A percentile compares a stretch with the other conserved stretches of the same genome.
Conservation (phyloP, 2,329 filamentous ascomycete species). For the Pleoardoris graminearum region DNA sequence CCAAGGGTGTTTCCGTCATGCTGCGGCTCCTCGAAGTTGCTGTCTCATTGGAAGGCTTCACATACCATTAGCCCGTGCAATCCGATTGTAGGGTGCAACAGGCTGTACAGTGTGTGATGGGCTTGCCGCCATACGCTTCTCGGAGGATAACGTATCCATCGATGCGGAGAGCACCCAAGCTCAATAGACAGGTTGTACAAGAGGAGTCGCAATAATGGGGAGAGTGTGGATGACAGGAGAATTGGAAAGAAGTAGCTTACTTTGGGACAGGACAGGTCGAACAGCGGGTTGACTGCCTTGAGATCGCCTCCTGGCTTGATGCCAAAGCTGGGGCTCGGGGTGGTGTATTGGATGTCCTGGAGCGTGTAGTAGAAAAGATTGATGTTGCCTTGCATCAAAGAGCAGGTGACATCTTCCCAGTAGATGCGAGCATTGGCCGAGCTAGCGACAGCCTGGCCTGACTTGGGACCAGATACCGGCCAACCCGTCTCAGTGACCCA, state of each 20-base stretch:
- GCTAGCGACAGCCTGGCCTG: conserved; percentile 65
- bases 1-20: conserved; percentile 11
- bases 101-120: conserved; percentile 2
- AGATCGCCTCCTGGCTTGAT: conserved; percentile 58
- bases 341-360: conserved; percentile 63
- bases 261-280: conserved; percentile 43
- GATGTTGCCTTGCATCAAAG: conserved; percentile 60
- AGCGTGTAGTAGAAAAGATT: conserved; percentile 74
- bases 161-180: conserved; percentile 12
- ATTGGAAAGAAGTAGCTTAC: conserved; percentile 31
- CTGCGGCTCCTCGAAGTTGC: conserved; percentile 18
- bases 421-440: conserved; percentile 72
- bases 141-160: background rate
- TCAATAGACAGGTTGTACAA: conserved; percentile 25
- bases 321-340: conserved; percentile 71
- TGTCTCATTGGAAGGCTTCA: conserved; percentile 21
- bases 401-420: conserved; percentile 79
- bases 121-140: background rate
- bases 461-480: conserved; percentile 70
- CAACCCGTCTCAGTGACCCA: conserved; percentile 92
- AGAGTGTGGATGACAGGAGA: conserved; percentile 21
- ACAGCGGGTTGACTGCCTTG: conserved; percentile 35
- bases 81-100: conserved; percentile 19
- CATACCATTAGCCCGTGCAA: conserved; percentile 32
- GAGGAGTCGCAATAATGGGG: conserved; percentile 24